phyloP scores from a whole-genome alignment of 768 basidiomycete genomes.

The Gyrodon lividus region DNA sequence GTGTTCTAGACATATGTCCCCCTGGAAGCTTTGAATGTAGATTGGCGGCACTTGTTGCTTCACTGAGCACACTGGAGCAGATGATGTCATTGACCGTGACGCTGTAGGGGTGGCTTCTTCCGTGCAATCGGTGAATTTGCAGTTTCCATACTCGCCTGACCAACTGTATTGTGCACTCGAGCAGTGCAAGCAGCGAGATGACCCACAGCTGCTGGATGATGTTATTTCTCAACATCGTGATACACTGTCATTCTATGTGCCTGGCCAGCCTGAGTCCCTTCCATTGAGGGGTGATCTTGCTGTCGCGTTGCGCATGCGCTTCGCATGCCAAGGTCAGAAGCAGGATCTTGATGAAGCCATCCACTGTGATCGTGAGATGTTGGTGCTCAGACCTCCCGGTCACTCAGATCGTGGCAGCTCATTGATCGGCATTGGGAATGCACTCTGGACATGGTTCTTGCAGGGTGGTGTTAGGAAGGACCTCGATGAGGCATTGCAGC shows the following conservation, averaged over 20 bases:
- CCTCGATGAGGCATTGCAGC: constrained; percentile 16
- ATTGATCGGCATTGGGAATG: constrained; percentile 4
- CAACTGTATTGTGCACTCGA: too few species aligned
- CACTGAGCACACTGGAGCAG: neutral
- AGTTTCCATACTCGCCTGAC: neutral
- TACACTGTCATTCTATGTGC: neutral
- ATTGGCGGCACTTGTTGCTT: neutral
- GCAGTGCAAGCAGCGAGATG: too few species aligned
- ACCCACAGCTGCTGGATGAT: too few species aligned
- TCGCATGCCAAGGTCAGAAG: neutral
- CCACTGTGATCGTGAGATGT: neutral
- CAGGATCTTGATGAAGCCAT: neutral
- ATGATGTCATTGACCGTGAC: neutral
- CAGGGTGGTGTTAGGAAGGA: constrained; percentile 11
- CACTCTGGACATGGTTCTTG: constrained; percentile 8
- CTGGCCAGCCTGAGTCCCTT: neutral
- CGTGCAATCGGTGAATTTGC: neutral
- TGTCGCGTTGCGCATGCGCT: neutral
- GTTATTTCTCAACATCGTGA: too few species aligned
- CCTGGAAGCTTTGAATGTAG: neutral
- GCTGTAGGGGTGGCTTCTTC: neutral
- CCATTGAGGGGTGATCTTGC: neutral
- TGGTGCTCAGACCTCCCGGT: too few species aligned
- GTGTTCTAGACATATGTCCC: neutral
- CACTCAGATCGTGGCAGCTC: neutral